phyloP scores from a whole-genome alignment of 2,329 filamentous ascomycete species.

The Dendryphion nanum region DNA sequence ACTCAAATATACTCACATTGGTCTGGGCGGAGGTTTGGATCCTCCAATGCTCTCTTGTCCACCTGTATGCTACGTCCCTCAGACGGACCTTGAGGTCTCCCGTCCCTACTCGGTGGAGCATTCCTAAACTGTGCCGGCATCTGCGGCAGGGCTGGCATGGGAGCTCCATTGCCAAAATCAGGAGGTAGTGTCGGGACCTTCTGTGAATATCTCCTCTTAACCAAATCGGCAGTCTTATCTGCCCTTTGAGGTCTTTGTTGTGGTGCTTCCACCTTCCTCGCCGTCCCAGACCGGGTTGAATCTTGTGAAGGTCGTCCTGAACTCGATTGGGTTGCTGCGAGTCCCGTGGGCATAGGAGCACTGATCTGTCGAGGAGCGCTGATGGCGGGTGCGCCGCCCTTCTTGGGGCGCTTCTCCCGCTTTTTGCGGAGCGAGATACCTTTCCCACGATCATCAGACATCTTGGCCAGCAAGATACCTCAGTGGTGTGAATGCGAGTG shows the following conservation, averaged over 20 bases:
- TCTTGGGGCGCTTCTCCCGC: slow-evolving; percentile 55
- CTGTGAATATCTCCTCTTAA: slow-evolving; percentile 92
- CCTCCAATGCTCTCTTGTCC: slow-evolving; percentile 74
- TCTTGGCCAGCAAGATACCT: slow-evolving; percentile 22
- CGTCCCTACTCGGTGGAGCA: slow-evolving; percentile 44
- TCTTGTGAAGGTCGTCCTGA: slow-evolving; percentile 37
- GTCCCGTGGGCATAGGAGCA: slow-evolving; percentile 36
- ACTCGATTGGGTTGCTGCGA: slow-evolving; percentile 32
- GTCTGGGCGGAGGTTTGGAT: slow-evolving; percentile 76
- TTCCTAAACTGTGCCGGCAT: slow-evolving; percentile 60
- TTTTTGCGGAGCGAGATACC: slow-evolving; percentile 65
- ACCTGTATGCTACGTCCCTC: slow-evolving; percentile 62
- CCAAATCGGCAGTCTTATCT: slow-evolving; percentile 70
- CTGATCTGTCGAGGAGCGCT: slow-evolving; percentile 57
- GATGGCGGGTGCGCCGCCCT: slow-evolving; percentile 42
- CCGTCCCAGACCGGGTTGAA: slow-evolving; percentile 27
- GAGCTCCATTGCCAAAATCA: slow-evolving; percentile 65
- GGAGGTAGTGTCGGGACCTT: slow-evolving; percentile 77
- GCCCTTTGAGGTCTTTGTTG: slow-evolving; percentile 46
- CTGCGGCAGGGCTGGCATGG: slow-evolving; percentile 63
- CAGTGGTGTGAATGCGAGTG: not conserved
- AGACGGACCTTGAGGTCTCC: slow-evolving; percentile 47
- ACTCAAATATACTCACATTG: slow-evolving; percentile 68
- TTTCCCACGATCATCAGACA: slow-evolving; percentile 51
- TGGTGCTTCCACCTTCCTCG: slow-evolving; percentile 30